Evolutionary conservation across 1,284 basidiomycete genomes (phyloP).

Genomic region (Trametes pubescens): DNA sequence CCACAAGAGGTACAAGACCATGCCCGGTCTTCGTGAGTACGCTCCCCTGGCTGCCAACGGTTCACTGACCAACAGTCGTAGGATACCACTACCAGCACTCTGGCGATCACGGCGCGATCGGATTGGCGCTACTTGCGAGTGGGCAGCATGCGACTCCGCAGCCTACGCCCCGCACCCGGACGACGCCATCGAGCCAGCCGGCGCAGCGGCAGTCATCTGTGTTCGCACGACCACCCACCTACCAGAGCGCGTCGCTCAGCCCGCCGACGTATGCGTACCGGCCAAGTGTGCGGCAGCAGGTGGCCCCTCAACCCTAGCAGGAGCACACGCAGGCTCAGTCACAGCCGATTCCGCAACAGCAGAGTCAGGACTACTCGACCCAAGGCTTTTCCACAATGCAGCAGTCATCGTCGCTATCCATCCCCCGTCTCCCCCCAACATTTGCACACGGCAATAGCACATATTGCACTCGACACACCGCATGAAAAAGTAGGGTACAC

Average conservation of each 20-base stretch:
- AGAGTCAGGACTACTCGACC: conserved; percentile 6
- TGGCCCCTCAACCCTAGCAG: not conserved
- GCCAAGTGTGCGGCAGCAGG: conserved; percentile 15
- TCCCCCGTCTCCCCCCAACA: not conserved
- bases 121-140: conserved; percentile 83
- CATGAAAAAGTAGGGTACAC: conserved; percentile 18
- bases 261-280: conserved; percentile 50
- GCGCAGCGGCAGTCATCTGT: conserved; percentile 21
- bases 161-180: conserved; percentile 6
- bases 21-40: conserved; percentile 84
- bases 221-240: conserved; percentile 44
- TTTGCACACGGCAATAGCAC: conserved; percentile 13
- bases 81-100: conserved; percentile 97
- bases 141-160: conserved; percentile 66
- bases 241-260: conserved; percentile 55
- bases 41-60: not conserved
- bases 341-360: conserved; percentile 19
- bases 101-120: conserved; percentile 92
- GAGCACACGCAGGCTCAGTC: conserved; percentile 17
- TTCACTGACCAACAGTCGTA: conserved; percentile 23
- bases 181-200: conserved; percentile 35
- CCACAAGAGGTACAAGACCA: conserved; percentile 95
- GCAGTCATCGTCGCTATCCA: conserved; percentile 11
- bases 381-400: conserved; percentile 31
- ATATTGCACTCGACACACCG: not conserved